A percentile compares a stretch with the other conserved stretches of the same genome.
Conservation (phyloP, 768 basidiomycete species). For the Trametes villosa region DNA sequence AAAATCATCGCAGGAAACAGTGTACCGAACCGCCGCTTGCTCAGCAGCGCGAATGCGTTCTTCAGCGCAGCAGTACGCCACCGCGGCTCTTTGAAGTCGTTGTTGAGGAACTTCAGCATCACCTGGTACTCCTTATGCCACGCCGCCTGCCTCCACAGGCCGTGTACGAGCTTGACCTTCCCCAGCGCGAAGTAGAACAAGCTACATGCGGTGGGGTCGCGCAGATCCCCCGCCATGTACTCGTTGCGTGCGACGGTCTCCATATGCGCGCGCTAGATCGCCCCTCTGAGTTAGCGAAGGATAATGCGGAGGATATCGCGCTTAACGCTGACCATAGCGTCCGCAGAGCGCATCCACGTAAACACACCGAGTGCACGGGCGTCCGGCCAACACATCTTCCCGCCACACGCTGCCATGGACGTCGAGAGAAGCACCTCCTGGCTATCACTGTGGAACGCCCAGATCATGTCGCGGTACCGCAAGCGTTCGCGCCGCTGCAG, state of each 20-base stretch:
- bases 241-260: constrained; percentile 91
- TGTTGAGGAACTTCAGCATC: constrained; percentile 91
- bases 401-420: constrained; percentile 71
- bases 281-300: not conserved
- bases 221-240: constrained; percentile 84
- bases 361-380: constrained; percentile 86
- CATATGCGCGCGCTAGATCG: constrained; percentile 70
- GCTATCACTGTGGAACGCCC: constrained; percentile 96
- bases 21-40: constrained; percentile 91
- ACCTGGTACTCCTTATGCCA: constrained; percentile 89
- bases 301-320: not conserved
- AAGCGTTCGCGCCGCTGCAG: constrained; percentile 74
- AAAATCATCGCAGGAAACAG: constrained; percentile 5
- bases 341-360: constrained; percentile 83
- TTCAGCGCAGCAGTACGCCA: constrained; percentile 95
- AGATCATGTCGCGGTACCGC: constrained; percentile 92
- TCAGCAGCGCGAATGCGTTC: constrained; percentile 91
- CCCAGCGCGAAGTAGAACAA: constrained; percentile 95
- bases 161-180: constrained; percentile 90
- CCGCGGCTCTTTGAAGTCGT: constrained; percentile 81
- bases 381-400: constrained; percentile 90
- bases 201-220: constrained; percentile 89
- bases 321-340: constrained; percentile 67
- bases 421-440: constrained; percentile 82
- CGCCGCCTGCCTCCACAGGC: constrained; percentile 92